Evolutionary conservation across 1,284 basidiomycete species (phyloP).

Genomic region (Fomitopsis betulina): DNA sequence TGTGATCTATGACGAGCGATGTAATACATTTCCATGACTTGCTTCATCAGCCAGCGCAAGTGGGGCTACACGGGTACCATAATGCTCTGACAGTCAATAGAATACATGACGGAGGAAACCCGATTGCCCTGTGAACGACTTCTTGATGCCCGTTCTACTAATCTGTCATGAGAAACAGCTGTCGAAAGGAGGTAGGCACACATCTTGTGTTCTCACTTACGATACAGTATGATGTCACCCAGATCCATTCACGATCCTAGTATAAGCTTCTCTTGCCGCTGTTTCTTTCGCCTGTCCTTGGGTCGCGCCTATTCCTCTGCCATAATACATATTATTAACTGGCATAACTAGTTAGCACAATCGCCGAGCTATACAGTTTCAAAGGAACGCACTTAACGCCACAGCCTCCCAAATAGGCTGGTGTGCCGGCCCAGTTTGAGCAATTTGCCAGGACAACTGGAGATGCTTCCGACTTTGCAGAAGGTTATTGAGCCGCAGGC

Average conservation of each 20-base stretch:
- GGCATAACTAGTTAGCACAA: background rate
- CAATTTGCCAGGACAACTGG: background rate
- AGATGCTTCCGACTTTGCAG: conserved; percentile 4
- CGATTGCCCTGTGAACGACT: background rate
- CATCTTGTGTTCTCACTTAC: background rate
- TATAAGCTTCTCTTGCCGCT: conserved; percentile 2
- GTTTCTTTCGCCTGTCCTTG: conserved; percentile 7
- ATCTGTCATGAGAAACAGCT: background rate
- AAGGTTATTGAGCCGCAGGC: conserved; percentile 7
- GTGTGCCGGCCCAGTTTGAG: conserved; percentile 1
- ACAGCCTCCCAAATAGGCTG: conserved; percentile 3
- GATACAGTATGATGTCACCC: background rate
- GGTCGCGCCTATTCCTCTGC: conserved; percentile 1
- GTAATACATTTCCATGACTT: too few relatives aligned
- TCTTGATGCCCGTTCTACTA: background rate
- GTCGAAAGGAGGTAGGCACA: background rate
- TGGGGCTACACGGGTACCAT: background rate
- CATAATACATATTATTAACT: conserved; percentile 3
- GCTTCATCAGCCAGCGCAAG: background rate
- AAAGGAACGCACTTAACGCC: conserved; percentile 1
- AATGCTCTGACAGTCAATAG: background rate
- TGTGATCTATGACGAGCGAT: too few relatives aligned
- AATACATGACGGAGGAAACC: background rate
- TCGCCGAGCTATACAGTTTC: background rate
- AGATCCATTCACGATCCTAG: background rate